Percentiles rank a stretch among this genome's conserved stretches.
These are phyloP conservation scores for Phytopythium ostracodes DNA, from an alignment of 352 stramenopile genomes.

Conservation along the genomic window DNA sequence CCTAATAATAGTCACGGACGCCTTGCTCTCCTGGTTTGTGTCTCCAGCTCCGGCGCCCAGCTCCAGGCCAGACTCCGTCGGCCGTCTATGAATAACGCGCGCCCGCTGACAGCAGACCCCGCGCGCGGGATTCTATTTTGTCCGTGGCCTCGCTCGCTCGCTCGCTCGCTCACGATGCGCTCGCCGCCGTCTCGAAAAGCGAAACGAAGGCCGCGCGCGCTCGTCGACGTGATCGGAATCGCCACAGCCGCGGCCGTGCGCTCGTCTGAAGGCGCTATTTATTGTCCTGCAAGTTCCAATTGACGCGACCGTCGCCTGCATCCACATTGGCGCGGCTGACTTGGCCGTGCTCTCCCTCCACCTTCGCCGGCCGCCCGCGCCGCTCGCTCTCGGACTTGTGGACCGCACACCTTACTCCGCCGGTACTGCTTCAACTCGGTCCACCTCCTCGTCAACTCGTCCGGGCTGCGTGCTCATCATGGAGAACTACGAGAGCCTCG, in stretches of 20 bases:
- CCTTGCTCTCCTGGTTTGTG: neutral
- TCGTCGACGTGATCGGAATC: neutral
- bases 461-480: constrained; percentile 32
- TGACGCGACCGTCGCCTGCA: neutral
- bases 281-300: neutral
- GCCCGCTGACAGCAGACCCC: neutral
- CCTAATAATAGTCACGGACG: neutral
- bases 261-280: neutral
- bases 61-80: neutral
- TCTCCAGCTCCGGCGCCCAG: neutral
- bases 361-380: no score
- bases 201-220: neutral
- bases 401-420: no score
- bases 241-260: neutral
- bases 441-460: no score
- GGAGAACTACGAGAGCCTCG: constrained; percentile 88
- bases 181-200: neutral
- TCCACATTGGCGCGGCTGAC: neutral
- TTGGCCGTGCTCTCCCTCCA: neutral
- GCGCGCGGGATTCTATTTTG: neutral
- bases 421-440: no score
- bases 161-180: neutral
- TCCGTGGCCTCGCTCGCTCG: neutral
- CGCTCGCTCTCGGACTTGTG: no score
- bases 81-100: neutral